A percentile compares a stretch with the other conserved stretches of the same genome.
Evolutionary conservation across 768 basidiomycete genomes (phyloP).

Genomic region (Hemileccinum rubropunctum): DNA sequence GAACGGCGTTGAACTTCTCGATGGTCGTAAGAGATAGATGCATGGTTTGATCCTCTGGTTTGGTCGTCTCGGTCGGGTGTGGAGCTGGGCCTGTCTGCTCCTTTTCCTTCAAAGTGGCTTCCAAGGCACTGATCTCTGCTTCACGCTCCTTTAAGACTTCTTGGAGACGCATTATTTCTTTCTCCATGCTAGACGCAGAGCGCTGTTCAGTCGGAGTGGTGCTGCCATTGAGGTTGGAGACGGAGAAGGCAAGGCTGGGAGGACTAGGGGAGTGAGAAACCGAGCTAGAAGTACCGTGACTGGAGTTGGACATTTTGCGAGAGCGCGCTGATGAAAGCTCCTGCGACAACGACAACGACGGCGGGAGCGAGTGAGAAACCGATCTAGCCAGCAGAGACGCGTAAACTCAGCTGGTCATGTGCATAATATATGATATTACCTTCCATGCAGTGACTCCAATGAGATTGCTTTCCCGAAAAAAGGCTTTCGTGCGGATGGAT

Average conservation of each 20-base stretch:
- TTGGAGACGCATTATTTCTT: conserved; percentile 94
- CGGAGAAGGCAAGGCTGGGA: conserved; percentile 59
- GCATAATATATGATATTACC: conserved; percentile 41
- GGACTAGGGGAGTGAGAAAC: conserved; percentile 59
- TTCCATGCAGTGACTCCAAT: conserved; percentile 83
- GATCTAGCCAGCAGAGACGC: conserved; percentile 49
- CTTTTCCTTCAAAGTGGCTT: conserved; percentile 47
- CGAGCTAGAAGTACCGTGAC: conserved; percentile 65
- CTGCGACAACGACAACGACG: conserved; percentile 97
- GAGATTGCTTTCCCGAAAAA: conserved; percentile 90
- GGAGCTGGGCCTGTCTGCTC: conserved; percentile 14
- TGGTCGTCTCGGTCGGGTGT: conserved; percentile 1
- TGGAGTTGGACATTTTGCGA: conserved; percentile 79
- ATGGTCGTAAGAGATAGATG: conserved; percentile 69
- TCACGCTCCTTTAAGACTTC: conserved; percentile 90
- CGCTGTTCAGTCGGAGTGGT: conserved; percentile 51
- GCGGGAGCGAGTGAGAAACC: conserved; percentile 89
- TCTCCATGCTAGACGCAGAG: conserved; percentile 81
- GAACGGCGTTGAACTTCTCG: conserved; percentile 71
- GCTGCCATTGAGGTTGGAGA: conserved; percentile 37
- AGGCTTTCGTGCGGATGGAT: conserved; percentile 59
- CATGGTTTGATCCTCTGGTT: conserved; percentile 27
- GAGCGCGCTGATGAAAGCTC: conserved; percentile 87
- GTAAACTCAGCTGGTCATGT: conserved; percentile 7
- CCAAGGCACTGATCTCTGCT: conserved; percentile 80